phyloP scores from a whole-genome alignment of 2,329 filamentous ascomycete species.

The Aspergillus novofumigatus region DNA sequence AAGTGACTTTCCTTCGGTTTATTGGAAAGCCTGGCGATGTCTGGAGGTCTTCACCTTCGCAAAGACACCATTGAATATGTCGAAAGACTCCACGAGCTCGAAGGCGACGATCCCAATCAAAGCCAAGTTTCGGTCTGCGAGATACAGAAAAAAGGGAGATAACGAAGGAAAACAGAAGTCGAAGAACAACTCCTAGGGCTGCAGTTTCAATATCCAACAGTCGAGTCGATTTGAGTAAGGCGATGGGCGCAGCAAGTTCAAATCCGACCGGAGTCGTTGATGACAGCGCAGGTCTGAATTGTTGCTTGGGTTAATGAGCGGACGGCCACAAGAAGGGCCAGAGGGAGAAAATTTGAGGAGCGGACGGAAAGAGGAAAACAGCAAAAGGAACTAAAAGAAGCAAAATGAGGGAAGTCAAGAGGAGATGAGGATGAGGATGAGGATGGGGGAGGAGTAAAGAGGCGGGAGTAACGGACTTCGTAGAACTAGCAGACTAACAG shows the following conservation, averaged over 20 bases:
- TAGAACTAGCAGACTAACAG: conserved; percentile 5
- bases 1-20: conserved; percentile 19
- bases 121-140: neutral
- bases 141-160: conserved; percentile 1
- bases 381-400: conserved; percentile 8
- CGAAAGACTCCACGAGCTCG: conserved; percentile 1
- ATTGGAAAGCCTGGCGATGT: conserved; percentile 22
- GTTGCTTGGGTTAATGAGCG: conserved; percentile 29
- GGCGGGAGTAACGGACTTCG: conserved; percentile 6
- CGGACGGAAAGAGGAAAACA: conserved; percentile 9
- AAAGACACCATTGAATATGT: conserved; percentile 18
- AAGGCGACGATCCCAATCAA: neutral
- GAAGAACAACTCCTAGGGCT: neutral
- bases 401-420: conserved; percentile 2
- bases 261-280: conserved; percentile 3
- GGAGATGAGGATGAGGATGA: conserved; percentile 6
- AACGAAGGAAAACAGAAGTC: neutral
- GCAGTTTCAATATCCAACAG: conserved; percentile 1
- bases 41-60: conserved; percentile 25
- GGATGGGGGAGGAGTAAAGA: conserved; percentile 12
- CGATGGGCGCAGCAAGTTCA: conserved; percentile 3
- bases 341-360: conserved; percentile 8
- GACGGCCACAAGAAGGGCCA: conserved; percentile 36
- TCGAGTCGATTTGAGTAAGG: neutral
- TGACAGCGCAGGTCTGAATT: conserved; percentile 7